phyloP scores from a whole-genome alignment of 148 eudicot species.

The Rhododendron vialii region DNA sequence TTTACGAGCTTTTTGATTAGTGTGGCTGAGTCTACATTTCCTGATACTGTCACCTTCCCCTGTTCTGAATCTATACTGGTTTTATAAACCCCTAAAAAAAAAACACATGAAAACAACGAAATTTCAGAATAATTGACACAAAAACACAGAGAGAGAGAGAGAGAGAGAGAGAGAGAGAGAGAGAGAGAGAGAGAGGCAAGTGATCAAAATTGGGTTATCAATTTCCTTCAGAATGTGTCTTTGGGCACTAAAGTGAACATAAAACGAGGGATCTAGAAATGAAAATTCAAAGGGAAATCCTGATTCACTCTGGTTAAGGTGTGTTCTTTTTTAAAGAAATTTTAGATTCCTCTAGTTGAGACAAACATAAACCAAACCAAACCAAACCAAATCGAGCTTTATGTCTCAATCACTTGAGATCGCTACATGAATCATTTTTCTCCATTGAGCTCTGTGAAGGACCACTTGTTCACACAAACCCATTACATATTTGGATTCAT shows the following conservation, averaged over 20 bases:
- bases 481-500: no score
- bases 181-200: neutral
- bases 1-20: slow-evolving; percentile 49
- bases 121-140: neutral
- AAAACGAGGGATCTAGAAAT: neutral
- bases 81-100: slow-evolving; percentile 38
- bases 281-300: neutral
- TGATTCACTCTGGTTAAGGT: neutral
- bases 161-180: neutral
- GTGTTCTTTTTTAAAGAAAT: neutral
- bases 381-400: no score
- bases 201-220: neutral
- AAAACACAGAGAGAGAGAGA: neutral
- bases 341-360: neutral
- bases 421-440: no score
- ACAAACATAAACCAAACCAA: no score
- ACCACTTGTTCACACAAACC: no score
- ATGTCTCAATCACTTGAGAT: no score
- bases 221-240: neutral
- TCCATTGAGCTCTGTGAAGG: no score
- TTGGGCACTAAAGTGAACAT: neutral
- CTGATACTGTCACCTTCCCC: slow-evolving; percentile 52
- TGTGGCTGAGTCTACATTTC: slow-evolving; percentile 41
- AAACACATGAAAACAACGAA: neutral
- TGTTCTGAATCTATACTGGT: slow-evolving; percentile 42